Percentiles rank a stretch among this genome's conserved stretches.
Conservation (phyloP, 176 grass and related monocot species). For the Musa acuminata region DNA sequence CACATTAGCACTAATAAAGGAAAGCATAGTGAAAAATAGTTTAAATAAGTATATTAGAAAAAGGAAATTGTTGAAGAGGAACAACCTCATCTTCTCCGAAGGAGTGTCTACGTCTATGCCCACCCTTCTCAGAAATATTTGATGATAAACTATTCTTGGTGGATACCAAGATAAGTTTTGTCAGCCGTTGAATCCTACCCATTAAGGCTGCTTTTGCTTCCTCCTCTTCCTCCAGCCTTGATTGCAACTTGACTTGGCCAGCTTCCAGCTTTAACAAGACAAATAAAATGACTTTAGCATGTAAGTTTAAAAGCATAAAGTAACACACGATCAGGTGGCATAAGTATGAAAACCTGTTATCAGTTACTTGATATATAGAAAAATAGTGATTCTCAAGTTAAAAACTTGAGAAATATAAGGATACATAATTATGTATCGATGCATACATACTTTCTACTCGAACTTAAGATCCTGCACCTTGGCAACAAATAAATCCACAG, state of each 20-base stretch:
- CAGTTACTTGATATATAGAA: neutral
- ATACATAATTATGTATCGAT: no score
- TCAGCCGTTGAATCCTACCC: constrained; percentile 92
- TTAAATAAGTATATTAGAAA: constrained; percentile 1
- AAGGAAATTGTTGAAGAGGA: neutral
- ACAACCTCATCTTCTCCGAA: constrained; percentile 97
- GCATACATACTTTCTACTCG: no score
- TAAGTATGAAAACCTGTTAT: neutral
- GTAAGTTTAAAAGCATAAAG: neutral
- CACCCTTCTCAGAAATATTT: constrained; percentile 55
- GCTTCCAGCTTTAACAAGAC: constrained; percentile 59
- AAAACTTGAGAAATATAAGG: no score
- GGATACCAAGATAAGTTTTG: constrained; percentile 93
- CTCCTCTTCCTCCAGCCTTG: constrained; percentile 95
- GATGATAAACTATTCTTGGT: constrained; percentile 84
- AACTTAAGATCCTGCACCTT: no score
- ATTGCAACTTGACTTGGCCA: constrained; percentile 94
- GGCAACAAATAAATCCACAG: no score
- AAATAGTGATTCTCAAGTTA: neutral
- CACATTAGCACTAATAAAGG: no score
- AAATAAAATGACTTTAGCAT: neutral
- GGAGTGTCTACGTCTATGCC: constrained; percentile 61
- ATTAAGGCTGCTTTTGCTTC: constrained; percentile 98
- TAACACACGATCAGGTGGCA: neutral
- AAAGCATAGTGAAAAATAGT: neutral